phyloP scores from a whole-genome alignment of 257 asterid species.

The Henckelia pumila region DNA sequence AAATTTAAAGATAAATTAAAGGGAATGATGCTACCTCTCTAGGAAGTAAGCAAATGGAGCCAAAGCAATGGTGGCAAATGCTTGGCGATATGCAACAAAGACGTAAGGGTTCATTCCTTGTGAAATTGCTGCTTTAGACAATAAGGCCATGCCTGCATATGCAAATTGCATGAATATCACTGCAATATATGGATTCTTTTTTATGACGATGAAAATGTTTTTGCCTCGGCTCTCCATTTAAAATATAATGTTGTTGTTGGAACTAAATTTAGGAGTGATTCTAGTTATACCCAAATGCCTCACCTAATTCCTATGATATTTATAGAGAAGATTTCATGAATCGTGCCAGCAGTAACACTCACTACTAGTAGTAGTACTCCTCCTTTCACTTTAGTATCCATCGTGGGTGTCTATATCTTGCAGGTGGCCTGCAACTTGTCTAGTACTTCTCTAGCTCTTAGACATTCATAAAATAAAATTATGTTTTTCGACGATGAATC shows the following conservation, averaged over 20 bases:
- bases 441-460: too few species aligned
- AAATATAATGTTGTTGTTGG: not conserved
- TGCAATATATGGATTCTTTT: conserved; percentile 33
- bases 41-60: conserved; percentile 54
- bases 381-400: too few species aligned
- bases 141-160: conserved; percentile 57
- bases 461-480: too few species aligned
- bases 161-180: conserved; percentile 44
- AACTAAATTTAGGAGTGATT: not conserved
- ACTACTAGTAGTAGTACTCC: too few species aligned
- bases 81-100: conserved; percentile 63
- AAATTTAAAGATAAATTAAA: not conserved
- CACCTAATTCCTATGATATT: not conserved
- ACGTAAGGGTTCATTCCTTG: conserved; percentile 55
- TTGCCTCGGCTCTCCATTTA: not conserved
- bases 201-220: conserved; percentile 27
- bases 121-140: conserved; percentile 51
- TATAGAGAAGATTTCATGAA: conserved; percentile 19
- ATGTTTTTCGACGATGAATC: too few species aligned
- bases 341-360: too few species aligned
- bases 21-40: conserved; percentile 34
- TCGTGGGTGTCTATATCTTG: not conserved
- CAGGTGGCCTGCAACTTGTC: not conserved
- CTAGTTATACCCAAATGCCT: too few species aligned
- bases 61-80: conserved; percentile 43